phyloP scores from a whole-genome alignment of 768 basidiomycete genomes.

The Dentipellis sp. region DNA sequence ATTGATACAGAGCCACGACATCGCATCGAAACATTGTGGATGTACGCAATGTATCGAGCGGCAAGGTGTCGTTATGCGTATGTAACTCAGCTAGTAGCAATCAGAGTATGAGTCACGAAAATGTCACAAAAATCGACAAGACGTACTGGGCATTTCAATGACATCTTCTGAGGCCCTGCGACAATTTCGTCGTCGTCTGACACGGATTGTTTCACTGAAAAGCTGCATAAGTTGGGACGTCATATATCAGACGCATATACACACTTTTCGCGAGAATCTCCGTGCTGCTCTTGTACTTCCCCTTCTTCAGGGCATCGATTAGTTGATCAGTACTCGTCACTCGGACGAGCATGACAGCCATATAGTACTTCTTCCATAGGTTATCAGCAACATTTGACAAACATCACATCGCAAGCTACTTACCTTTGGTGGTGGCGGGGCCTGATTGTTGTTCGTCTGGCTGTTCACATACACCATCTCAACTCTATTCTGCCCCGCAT shows the following conservation, averaged over 20 bases:
- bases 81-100: slow-evolving; percentile 61
- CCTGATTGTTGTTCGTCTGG: slow-evolving; percentile 30
- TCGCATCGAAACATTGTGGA: slow-evolving; percentile 91
- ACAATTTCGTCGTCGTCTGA: slow-evolving; percentile 81
- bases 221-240: slow-evolving; percentile 1
- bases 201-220: slow-evolving; percentile 44
- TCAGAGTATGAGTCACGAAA: background rate
- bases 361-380: slow-evolving; percentile 67
- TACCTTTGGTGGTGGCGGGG: slow-evolving; percentile 67
- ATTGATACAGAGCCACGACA: slow-evolving; percentile 91
- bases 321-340: slow-evolving; percentile 60
- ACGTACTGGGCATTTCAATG: slow-evolving; percentile 88
- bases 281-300: slow-evolving; percentile 52
- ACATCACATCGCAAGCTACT: slow-evolving; percentile 7
- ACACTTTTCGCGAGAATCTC: slow-evolving; percentile 64
- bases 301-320: slow-evolving; percentile 58
- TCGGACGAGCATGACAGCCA: slow-evolving; percentile 80
- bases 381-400: background rate
- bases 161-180: slow-evolving; percentile 83
- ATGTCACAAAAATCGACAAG: background rate
- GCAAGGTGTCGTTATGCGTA: slow-evolving; percentile 75
- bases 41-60: slow-evolving; percentile 86
- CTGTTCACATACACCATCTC: slow-evolving; percentile 92
- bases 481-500: slow-evolving; percentile 50
- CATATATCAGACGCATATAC: slow-evolving; percentile 16